These are phyloP conservation scores for Aechmea fasciata DNA, from an alignment of 176 grass and related monocot species.

Conservation along the genomic window DNA sequence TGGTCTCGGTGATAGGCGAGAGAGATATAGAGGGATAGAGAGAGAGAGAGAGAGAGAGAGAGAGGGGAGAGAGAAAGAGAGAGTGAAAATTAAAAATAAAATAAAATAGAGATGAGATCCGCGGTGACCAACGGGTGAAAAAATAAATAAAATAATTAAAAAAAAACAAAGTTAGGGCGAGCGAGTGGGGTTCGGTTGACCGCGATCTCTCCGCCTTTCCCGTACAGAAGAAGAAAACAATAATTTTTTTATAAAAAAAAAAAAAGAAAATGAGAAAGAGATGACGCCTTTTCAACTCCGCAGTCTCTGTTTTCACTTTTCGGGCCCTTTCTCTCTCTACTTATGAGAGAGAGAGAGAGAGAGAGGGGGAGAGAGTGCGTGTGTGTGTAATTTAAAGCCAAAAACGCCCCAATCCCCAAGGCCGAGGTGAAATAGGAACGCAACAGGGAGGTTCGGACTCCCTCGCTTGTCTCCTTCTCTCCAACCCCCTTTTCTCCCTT, in stretches of 20 bases:
- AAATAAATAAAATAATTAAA: neutral
- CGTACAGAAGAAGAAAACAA: neutral
- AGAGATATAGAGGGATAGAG: neutral
- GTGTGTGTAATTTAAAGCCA: too few relatives aligned
- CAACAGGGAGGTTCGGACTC: neutral
- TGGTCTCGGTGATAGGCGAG: neutral
- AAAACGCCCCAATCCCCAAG: too few relatives aligned
- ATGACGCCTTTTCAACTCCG: too few relatives aligned
- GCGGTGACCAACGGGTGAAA: neutral
- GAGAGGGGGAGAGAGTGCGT: too few relatives aligned
- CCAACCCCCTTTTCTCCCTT: neutral
- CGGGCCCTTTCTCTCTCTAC: too few relatives aligned
- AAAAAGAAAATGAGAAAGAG: neutral
- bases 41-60: neutral
- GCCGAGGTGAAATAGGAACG: too few relatives aligned
- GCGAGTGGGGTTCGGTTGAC: neutral
- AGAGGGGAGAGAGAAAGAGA: constrained; percentile 10
- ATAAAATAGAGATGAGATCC: constrained; percentile 11
- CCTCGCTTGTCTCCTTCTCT: neutral
- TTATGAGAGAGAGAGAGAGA: too few relatives aligned
- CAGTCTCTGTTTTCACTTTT: too few relatives aligned
- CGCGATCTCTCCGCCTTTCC: constrained; percentile 7
- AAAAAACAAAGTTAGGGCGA: neutral
- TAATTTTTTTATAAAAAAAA: neutral
- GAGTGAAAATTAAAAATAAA: constrained; percentile 1